These are phyloP conservation scores for Nicotiana attenuata DNA, from an alignment of 257 asterid species.

Conservation along the genomic window DNA sequence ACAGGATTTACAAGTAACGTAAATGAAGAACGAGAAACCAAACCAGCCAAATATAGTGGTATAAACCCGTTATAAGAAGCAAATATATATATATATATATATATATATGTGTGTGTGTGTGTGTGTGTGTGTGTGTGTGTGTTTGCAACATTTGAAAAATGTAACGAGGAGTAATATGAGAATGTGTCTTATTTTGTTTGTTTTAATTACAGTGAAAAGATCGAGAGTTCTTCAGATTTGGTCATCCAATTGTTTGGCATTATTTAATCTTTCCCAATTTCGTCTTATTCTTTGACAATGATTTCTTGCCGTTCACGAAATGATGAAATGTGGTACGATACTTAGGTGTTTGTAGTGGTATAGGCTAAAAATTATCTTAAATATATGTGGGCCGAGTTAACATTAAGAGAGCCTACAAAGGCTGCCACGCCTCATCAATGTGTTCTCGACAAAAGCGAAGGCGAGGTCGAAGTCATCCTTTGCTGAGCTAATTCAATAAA, in stretches of 20 bases:
- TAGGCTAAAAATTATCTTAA: no score
- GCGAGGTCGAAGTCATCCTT: no score
- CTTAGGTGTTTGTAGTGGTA: no score
- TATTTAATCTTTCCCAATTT: not conserved
- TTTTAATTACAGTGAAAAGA: not conserved
- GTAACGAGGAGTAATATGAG: not conserved
- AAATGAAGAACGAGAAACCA: not conserved
- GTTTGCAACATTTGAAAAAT: not conserved
- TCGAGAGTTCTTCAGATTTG: not conserved
- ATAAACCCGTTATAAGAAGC: not conserved
- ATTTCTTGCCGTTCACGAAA: not conserved
- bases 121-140: no score
- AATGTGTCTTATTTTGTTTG: not conserved
- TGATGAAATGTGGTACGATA: not conserved
- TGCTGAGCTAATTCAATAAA: no score
- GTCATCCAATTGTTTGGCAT: not conserved
- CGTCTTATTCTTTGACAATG: not conserved
- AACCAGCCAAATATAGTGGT: not conserved
- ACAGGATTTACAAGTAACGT: not conserved
- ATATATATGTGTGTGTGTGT: not conserved
- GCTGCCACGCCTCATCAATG: no score
- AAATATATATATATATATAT: not conserved
- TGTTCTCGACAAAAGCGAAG: no score
- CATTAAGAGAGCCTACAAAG: no score
- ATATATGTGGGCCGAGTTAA: no score